Evolutionary conservation across 179 eudicot genomes (phyloP).

Genomic region (Silene coronaria): DNA sequence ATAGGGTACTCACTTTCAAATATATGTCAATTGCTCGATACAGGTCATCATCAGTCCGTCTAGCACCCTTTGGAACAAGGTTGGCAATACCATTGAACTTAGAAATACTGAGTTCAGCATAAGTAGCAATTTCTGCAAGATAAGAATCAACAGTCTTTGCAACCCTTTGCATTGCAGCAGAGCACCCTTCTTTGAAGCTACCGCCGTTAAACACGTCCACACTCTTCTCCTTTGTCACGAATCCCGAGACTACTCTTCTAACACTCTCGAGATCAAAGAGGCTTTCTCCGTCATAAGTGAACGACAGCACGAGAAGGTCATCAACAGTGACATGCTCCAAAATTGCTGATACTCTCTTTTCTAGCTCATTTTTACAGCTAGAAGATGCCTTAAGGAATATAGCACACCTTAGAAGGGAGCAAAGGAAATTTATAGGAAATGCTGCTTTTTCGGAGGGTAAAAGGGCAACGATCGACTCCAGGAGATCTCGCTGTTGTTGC

Average conservation of each 20-base stretch:
- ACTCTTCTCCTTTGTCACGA: conserved; percentile 72
- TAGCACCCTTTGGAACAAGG: conserved; percentile 39
- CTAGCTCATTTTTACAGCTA: conserved; percentile 59
- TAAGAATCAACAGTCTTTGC: conserved; percentile 79
- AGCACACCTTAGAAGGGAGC: conserved; percentile 69
- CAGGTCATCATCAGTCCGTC: conserved; percentile 66
- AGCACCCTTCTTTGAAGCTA: conserved; percentile 54
- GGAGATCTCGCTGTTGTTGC: conserved; percentile 40
- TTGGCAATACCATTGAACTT: conserved; percentile 81
- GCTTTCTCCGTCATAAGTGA: conserved; percentile 64
- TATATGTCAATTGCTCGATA: conserved; percentile 78
- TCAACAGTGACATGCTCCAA: conserved; percentile 80
- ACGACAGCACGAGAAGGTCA: conserved; percentile 67
- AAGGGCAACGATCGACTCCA: conserved; percentile 59
- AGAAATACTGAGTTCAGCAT: conserved; percentile 58
- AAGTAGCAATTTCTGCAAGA: conserved; percentile 72
- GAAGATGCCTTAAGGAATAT: conserved; percentile 50
- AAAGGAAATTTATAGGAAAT: conserved; percentile 70
- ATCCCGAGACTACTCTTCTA: conserved; percentile 64
- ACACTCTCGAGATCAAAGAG: conserved; percentile 83
- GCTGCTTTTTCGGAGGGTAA: conserved; percentile 65
- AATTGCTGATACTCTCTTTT: conserved; percentile 57
- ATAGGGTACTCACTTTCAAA: conserved; percentile 48
- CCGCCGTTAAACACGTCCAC: conserved; percentile 80
- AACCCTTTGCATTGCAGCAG: conserved; percentile 59